Evolutionary conservation across 75 land plant species (phyloP).

Genomic region (Adiantum capillusveneris): DNA sequence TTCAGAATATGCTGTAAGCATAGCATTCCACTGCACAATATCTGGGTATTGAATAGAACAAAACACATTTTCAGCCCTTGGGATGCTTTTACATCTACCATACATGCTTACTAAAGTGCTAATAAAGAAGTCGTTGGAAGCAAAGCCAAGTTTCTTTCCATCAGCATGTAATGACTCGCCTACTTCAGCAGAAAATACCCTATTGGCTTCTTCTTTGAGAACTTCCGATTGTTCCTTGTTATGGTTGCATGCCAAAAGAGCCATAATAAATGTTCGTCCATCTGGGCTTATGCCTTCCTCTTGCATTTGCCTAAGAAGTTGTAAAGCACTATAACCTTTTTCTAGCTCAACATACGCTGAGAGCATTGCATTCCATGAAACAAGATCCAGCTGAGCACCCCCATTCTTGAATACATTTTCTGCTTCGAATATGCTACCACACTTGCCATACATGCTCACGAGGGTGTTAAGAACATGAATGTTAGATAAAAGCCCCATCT

Average conservation of each 20-base stretch:
- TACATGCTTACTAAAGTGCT: conserved; percentile 32
- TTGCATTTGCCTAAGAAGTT: conserved; percentile 37
- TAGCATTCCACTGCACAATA: conserved; percentile 43
- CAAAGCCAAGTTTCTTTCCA: not conserved
- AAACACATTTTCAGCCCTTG: conserved; percentile 28
- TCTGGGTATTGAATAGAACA: conserved; percentile 6
- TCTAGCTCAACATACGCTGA: conserved; percentile 48
- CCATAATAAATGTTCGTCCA: conserved; percentile 31
- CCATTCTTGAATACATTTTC: conserved; percentile 25
- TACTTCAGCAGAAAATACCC: not conserved
- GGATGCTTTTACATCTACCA: conserved; percentile 20
- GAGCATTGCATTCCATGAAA: conserved; percentile 52
- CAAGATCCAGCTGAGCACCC: conserved; percentile 8
- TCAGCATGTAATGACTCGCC: not conserved
- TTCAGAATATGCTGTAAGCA: conserved; percentile 47
- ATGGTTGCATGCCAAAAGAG: conserved; percentile 29
- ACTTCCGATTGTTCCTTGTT: not conserved
- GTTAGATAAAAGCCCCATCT: not conserved
- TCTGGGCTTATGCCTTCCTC: conserved; percentile 34
- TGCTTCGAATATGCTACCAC: conserved; percentile 28
- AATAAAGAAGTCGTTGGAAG: conserved; percentile 12
- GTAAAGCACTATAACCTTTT: conserved; percentile 21
- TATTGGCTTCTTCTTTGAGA: not conserved
- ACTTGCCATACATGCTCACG: conserved; percentile 20
- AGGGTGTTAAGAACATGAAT: conserved; percentile 29